phyloP scores from a whole-genome alignment of 225 moss, liverwort and hornwort species.

The Neckera pumila region DNA sequence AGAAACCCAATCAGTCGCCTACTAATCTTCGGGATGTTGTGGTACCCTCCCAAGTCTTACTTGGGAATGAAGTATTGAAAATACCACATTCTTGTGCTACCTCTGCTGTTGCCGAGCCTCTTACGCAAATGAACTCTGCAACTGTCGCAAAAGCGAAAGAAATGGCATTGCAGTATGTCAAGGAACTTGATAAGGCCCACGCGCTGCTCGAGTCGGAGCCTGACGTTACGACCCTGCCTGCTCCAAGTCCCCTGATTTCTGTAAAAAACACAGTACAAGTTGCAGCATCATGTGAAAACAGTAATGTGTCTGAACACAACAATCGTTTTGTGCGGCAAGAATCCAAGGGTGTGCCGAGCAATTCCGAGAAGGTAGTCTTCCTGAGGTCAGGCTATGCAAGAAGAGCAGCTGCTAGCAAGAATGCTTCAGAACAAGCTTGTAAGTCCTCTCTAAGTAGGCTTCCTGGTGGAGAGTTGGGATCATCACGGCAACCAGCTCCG shows the following conservation, averaged over 20 bases:
- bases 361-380: conserved; percentile 3
- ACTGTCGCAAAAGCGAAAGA: not conserved
- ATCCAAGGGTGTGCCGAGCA: not conserved
- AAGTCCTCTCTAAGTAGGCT: not conserved
- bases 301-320: not conserved
- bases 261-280: not conserved
- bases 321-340: not conserved
- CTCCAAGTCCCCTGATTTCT: not conserved
- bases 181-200: not conserved
- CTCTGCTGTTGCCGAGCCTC: not conserved
- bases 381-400: conserved; percentile 15
- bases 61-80: not conserved
- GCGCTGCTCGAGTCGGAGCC: not conserved
- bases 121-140: not conserved
- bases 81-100: not conserved
- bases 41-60: not conserved
- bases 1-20: not conserved
- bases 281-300: not conserved
- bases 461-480: not conserved
- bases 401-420: not conserved
- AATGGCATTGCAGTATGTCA: not conserved
- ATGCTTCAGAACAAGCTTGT: not conserved
- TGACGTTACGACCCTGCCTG: not conserved
- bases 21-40: not conserved
- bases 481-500: not conserved